Conservation (phyloP, 768 basidiomycete genomes). For the Coprinopsis strossmayeri region DNA sequence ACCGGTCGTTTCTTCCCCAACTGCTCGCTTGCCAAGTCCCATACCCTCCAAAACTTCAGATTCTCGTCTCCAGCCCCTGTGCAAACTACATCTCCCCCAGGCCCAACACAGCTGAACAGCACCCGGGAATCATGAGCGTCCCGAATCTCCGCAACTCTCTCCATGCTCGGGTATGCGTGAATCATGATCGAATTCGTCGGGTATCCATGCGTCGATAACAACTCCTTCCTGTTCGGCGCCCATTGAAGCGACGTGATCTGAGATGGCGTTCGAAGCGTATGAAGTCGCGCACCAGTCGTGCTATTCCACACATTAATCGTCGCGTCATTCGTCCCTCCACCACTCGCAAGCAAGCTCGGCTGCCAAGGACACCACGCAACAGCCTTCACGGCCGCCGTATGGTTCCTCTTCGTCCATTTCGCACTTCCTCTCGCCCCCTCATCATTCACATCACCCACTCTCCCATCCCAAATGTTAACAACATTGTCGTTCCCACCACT, state of each 20-base stretch:
- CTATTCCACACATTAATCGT: conserved; percentile 88
- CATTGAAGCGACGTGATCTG: conserved; percentile 92
- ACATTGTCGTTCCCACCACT: conserved; percentile 98
- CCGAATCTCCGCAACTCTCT: conserved; percentile 74
- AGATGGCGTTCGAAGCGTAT: conserved; percentile 79
- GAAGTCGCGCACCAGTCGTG: conserved; percentile 86
- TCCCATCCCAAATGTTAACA: conserved; percentile 95
- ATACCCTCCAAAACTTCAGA: conserved; percentile 91
- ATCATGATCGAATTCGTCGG: conserved; percentile 82
- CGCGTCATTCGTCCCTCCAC: conserved; percentile 93
- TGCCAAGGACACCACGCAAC: conserved; percentile 99
- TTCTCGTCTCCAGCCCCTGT: conserved; percentile 96
- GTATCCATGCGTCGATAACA: conserved; percentile 91
- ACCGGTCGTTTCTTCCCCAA: conserved; percentile 42
- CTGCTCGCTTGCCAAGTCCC: conserved; percentile 50
- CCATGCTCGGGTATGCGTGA: conserved; percentile 81
- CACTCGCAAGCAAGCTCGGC: conserved; percentile 81
- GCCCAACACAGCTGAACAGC: conserved; percentile 77
- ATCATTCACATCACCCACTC: conserved; percentile 53
- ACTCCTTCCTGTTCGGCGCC: conserved; percentile 82
- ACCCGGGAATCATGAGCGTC: conserved; percentile 93
- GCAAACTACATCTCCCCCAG: conserved; percentile 85
- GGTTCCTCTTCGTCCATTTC: conserved; percentile 89
- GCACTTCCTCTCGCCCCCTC: conserved; percentile 51
- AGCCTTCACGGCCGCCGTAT: conserved; percentile 87